Evolutionary conservation across 306 rosid species (phyloP).

Genomic region (Clitoria ternatea): DNA sequence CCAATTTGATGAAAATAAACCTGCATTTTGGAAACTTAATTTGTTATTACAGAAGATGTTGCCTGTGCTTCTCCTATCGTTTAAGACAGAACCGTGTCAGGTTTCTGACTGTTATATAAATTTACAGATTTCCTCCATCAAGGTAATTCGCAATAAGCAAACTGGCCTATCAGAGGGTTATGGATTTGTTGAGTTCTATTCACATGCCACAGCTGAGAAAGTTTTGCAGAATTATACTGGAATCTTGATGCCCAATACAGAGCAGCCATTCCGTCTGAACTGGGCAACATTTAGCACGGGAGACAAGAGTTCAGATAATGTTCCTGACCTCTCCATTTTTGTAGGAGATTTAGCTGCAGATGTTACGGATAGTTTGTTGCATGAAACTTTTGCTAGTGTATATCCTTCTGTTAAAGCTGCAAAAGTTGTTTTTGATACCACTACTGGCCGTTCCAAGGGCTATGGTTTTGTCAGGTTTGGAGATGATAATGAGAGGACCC

Average conservation of each 20-base stretch:
- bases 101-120: constrained; percentile 5
- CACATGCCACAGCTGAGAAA: constrained; percentile 85
- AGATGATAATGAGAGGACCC: constrained; percentile 86
- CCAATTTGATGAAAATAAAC: not conserved
- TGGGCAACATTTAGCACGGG: constrained; percentile 97
- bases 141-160: constrained; percentile 91
- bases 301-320: constrained; percentile 84
- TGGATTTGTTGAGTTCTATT: constrained; percentile 83
- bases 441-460: constrained; percentile 97
- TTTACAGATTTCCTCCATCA: constrained; percentile 69
- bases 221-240: constrained; percentile 71
- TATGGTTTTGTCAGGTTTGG: constrained; percentile 98
- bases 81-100: not conserved
- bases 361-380: constrained; percentile 82
- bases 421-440: constrained; percentile 95
- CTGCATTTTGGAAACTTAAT: not conserved
- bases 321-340: constrained; percentile 95
- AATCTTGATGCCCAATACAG: constrained; percentile 81
- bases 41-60: constrained; percentile 17
- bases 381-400: constrained; percentile 73
- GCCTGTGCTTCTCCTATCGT: not conserved
- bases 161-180: constrained; percentile 90
- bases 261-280: constrained; percentile 88
- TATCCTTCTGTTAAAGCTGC: constrained; percentile 96
- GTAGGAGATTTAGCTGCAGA: constrained; percentile 99